Base-by-base conservation (phyloP, 345 rosid species). In the Corymbia maculata region DNA sequence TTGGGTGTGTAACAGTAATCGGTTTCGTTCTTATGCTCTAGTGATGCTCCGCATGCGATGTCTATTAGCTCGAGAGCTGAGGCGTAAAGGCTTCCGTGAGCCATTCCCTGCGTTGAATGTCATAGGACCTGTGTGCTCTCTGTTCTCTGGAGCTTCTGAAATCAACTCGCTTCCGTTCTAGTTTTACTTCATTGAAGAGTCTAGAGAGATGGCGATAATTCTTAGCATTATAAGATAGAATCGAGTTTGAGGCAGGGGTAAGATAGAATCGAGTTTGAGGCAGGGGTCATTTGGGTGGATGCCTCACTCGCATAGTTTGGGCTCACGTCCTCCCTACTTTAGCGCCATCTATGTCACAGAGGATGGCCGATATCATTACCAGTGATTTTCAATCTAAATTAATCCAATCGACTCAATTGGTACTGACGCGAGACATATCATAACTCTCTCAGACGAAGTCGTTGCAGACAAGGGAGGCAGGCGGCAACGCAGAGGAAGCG, bases 401-500 rank as follows among this genome's bases (percentile, higher is more conserved):
- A n/a, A n/a, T n/a, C n/a, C n/a, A n/a, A n/a, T n/a, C n/a, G n/a
- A n/a, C n/a, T n/a, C n/a, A n/a, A n/a, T n/a, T n/a, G n/a, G n/a
- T n/a, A n/a, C n/a, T n/a, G n/a, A n/a, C n/a, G n/a, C n/a, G n/a
- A n/a, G n/a, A n/a, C n/a, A n/a, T n/a, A n/a, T n/a, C n/a, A n/a
- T n/a, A n/a, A n/a, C n/a, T n/a, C 89, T 97, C 99, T 99, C 99
- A 97, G 61, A 95, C 90, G 19, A 96, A 93, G 90, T 97, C 98
- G 89, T 90, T 92, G 44, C 95, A 93, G 88, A 95, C 90, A 47
- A 96, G 91, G 87, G 94, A 89, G 88, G 91, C 98, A 94, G 75
- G 99, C 95, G 21, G 99, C 98, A 66, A 93, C 92, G 64, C 97
- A 90, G 15, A 97, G 97, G 11, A 99, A 95, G 24, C 94, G 95